Evolutionary conservation across 371 early-diverging fungal genomes (phyloP).

Genomic region (Rhizopus stolonifer): DNA sequence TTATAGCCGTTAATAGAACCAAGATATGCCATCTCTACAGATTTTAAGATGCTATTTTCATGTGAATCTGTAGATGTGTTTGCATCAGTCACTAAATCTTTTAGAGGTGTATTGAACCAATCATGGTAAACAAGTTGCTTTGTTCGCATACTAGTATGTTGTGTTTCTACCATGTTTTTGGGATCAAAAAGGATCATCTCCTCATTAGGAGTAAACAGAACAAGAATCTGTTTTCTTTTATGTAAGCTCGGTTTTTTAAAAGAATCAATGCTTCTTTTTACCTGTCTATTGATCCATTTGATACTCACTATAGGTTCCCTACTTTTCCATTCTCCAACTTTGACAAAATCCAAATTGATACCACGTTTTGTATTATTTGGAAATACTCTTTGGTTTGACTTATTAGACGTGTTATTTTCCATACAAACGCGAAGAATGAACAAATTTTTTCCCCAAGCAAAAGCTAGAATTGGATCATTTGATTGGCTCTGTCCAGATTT

Average conservation of each 20-base stretch:
- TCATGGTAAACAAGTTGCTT: slow-evolving; percentile 69
- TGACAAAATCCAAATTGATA: slow-evolving; percentile 50
- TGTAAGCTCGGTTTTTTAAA: not conserved
- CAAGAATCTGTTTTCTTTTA: slow-evolving; percentile 51
- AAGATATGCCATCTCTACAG: slow-evolving; percentile 70
- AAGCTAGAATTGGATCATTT: slow-evolving; percentile 61
- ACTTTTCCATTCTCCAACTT: slow-evolving; percentile 61
- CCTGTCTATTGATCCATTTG: slow-evolving; percentile 78
- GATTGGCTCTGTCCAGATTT: slow-evolving; percentile 27
- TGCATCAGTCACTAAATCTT: slow-evolving; percentile 25
- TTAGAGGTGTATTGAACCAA: slow-evolving; percentile 51
- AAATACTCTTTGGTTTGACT: slow-evolving; percentile 1
- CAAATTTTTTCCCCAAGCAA: slow-evolving; percentile 65
- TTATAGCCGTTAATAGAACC: slow-evolving; percentile 69
- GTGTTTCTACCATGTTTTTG: slow-evolving; percentile 59
- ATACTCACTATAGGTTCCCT: slow-evolving; percentile 69
- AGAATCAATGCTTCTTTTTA: no score
- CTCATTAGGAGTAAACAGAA: slow-evolving; percentile 64
- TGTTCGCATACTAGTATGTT: slow-evolving; percentile 54
- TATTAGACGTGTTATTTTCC: slow-evolving; percentile 14
- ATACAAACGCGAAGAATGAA: slow-evolving; percentile 54
- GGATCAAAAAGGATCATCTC: slow-evolving; percentile 73
- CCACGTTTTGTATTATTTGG: slow-evolving; percentile 30
- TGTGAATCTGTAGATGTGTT: slow-evolving; percentile 6
- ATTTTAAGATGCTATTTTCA: slow-evolving; percentile 25